Conservation (phyloP, 495 filamentous ascomycete species). For the Platismatia glauca region DNA sequence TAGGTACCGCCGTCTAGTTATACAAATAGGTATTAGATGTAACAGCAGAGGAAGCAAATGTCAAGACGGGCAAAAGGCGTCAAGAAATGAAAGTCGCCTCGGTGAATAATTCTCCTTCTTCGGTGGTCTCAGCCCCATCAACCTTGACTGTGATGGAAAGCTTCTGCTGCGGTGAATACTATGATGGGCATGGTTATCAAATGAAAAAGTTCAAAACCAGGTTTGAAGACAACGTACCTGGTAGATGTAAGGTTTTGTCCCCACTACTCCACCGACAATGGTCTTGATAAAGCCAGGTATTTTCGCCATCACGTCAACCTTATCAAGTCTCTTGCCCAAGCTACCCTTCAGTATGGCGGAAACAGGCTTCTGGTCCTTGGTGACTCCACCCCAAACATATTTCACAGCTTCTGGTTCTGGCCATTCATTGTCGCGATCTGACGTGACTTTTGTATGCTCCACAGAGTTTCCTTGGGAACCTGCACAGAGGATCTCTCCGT, state of each 20-base stretch:
- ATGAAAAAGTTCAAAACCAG: slow-evolving; percentile 4
- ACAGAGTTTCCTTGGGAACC: slow-evolving; percentile 48
- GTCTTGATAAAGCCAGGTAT: slow-evolving; percentile 91
- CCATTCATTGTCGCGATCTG: slow-evolving; percentile 78
- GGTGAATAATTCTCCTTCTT: slow-evolving; percentile 68
- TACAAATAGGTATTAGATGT: slow-evolving; percentile 2
- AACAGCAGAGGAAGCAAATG: not conserved
- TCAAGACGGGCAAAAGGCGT: not conserved
- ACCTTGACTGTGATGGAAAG: slow-evolving; percentile 72
- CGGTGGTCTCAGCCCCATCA: slow-evolving; percentile 63
- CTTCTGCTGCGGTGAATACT: slow-evolving; percentile 58
- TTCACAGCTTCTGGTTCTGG: slow-evolving; percentile 68
- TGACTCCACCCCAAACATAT: slow-evolving; percentile 71
- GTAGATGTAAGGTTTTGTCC: slow-evolving; percentile 95
- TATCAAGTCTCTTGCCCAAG: slow-evolving; percentile 65
- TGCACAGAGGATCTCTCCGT: slow-evolving; percentile 69
- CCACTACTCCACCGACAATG: slow-evolving; percentile 75
- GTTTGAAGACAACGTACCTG: slow-evolving; percentile 49
- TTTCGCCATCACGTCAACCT: slow-evolving; percentile 92
- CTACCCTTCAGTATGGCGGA: slow-evolving; percentile 58
- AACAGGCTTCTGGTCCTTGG: slow-evolving; percentile 63
- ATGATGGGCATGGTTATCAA: not conserved
- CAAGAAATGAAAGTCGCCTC: slow-evolving; percentile 91
- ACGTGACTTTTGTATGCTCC: slow-evolving; percentile 56
- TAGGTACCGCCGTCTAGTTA: slow-evolving; percentile 8